Base-by-base conservation (phyloP, 164 flowering plant genomes). In the Chimonanthus salicifolius region DNA sequence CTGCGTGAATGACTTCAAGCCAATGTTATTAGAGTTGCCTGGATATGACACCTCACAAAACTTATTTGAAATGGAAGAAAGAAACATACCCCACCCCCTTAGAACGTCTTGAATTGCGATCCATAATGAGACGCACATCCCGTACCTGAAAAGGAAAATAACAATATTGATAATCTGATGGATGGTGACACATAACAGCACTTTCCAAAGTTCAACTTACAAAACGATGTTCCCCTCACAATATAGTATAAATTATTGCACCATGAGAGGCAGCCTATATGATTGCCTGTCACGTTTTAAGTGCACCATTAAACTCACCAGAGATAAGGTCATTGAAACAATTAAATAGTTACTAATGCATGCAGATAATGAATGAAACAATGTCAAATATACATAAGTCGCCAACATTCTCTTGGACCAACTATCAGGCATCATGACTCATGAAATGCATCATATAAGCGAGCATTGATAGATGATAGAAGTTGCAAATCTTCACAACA, bases 51-150 rank as follows among this genome's bases (percentile, higher is more conserved):
- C 33, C 1, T 33, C 33, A 33, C 33, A 33, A 33, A 33, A 33
- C 33, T 33, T 1, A 33, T 33, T 33, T 33, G 33, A 58, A 33
- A 16, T 16, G 46, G 48, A 48, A 66, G 49, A 64, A 49, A 58
- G 2, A 66, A 74, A 74, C 87, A 75, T 82, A 92, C 98, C 98
- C 98, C 77, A 81, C 83, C 68, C 83, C 83, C 67, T 81, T 81
- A 4, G 83, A 81, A 65, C 83, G 81, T 64, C 81, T 78, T 21
- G 83, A 81, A 72, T 81, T 81, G 20, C 83, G 83, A 47, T 81
- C 83, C 81, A 78, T 81, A 49, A 81, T 81, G 72, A 81, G 83
- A 33, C 81, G 81, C 33, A 81, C 83, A 74, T 81, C 83, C 48
- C 83, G 76, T 64, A 81, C 83, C 83, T 81, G 73, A 75, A 20